Base-by-base conservation (phyloP, 2,329 filamentous ascomycete species). In the Colletotrichum phormii region DNA sequence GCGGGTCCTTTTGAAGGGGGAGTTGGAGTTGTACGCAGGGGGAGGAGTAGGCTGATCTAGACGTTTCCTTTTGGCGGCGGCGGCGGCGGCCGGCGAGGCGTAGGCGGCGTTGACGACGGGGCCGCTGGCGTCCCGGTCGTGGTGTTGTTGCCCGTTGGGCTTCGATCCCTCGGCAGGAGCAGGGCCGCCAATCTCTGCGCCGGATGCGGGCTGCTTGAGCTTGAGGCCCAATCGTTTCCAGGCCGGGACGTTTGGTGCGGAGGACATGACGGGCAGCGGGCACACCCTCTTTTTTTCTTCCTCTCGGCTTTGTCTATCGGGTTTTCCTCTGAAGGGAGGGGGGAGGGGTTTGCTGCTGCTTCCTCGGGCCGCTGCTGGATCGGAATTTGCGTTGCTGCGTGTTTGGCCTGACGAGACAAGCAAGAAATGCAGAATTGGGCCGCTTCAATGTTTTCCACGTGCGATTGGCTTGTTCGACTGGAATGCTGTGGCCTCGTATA, bases 151-250 rank as follows among this genome's bases (percentile, higher is more conserved):
- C 49, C 73, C 70, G 73, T 75, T 75, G 74, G 74, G 74, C 72
- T 70, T 67, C 81, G 80, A 81, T 74, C 63, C 66, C 55, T 66
- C 73, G 64, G 57, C 61, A 46, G 68, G 18, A 59, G 68, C 72
- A 67, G 69, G 64, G 66, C 73, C 51, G 62, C 73, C 73, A 71
- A 60, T 73, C 66, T 74, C 73, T 69, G 68, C 67, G 54, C 67
- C 71, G 63, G 71, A 73, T 75, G 78, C 78, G 75, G 78, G 77
- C 69, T 78, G 79, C 81, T 90, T 90, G 82, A 90, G 88, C 84
- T 90, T 90, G 79, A 90, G 86, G 81, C 89, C 89, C 85, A 90
- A 86, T 84, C 87, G 86, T 79, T 90, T 90, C 89, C 89, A 90
- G 75, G 88, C 88, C 70, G 89, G 89, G 74, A 88, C 83, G 77